Evolutionary conservation across 2,329 filamentous ascomycete genomes (phyloP), one percentile per base, ranked within the genome.

Genomic region (Geosmithia putterillii): DNA sequence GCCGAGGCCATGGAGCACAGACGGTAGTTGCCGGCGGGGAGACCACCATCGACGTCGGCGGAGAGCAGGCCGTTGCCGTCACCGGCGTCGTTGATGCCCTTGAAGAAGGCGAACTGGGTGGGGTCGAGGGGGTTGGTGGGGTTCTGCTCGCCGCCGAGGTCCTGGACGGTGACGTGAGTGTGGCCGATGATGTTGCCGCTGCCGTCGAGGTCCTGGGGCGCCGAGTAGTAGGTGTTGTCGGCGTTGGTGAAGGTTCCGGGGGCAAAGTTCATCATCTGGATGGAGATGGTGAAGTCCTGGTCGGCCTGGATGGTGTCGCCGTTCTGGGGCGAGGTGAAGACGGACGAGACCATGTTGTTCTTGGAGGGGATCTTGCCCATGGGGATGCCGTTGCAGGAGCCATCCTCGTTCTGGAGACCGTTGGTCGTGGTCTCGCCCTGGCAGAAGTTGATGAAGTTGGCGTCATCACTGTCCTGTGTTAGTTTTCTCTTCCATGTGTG

Each of bases 401-500:
- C 79, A 4, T 51, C 57, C 46, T 63, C 64, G 42, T 71, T 63
- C 56, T 82, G 78, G 22, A 70, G 59, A 52, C 78, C 79, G 52
- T 83, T 77, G 48, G 78, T 81, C 40, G 78, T 55, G 0, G 63
- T 70, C 55, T 70, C 51, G 39, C 70, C 73, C 4, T 57, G 46
- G 54, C 75, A 79, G 57, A 78, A 76, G 66, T 79, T 79, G 69
- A 79, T 76, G 56, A 79, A 79, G 63, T 80, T 80, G 63, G 65
- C 63, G 17, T 61, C 47, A 50, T 79, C 74, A 48, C 74, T 79
- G 41, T 2, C 9, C 6, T 23, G 9, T 15, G 40, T 48, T 50
- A 47, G 57, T 42, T 25, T 38, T 8, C 3, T 32, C 15, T 41
- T 17, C 17, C 38, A n/a, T 8, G 17, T 7, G 36, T 7, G 36